A percentile compares a stretch with the other conserved stretches of the same genome.
phyloP scores from a whole-genome alignment of 345 rosid species.

The Balakata baccata region DNA sequence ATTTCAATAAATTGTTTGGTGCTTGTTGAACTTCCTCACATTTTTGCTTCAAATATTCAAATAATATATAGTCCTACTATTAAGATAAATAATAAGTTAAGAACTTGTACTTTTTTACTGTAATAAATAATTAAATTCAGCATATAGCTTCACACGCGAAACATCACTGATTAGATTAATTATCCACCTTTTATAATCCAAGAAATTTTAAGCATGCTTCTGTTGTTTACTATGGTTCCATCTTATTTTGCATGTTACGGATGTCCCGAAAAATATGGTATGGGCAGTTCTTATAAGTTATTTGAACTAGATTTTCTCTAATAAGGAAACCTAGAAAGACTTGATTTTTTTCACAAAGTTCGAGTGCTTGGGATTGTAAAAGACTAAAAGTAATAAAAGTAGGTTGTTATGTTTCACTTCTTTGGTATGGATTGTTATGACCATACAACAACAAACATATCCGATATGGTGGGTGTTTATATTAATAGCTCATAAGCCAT shows the following conservation, averaged over 20 bases:
- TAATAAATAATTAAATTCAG: not conserved
- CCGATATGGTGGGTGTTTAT: not conserved
- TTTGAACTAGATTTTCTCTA: not conserved
- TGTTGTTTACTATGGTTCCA: not conserved
- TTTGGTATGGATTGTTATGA: not conserved
- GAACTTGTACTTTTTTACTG: not conserved
- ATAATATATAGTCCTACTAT: not conserved
- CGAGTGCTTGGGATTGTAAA: not conserved
- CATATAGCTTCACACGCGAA: not conserved
- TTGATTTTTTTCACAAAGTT: not conserved
- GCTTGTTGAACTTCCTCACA: not conserved
- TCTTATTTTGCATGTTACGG: not conserved
- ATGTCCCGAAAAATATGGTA: not conserved
- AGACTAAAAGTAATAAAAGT: not conserved
- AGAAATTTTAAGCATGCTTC: not conserved
- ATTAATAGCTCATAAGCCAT: not conserved
- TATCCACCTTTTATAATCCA: not conserved
- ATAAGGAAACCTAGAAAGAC: not conserved
- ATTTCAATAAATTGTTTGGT: not conserved
- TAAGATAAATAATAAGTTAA: not conserved
- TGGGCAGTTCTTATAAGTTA: not conserved
- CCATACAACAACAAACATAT: not conserved
- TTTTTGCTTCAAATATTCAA: not conserved
- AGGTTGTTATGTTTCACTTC: not conserved
- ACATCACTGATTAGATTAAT: not conserved